phyloP scores from a whole-genome alignment of 441 rosid species.

The Syzygium malaccense region DNA sequence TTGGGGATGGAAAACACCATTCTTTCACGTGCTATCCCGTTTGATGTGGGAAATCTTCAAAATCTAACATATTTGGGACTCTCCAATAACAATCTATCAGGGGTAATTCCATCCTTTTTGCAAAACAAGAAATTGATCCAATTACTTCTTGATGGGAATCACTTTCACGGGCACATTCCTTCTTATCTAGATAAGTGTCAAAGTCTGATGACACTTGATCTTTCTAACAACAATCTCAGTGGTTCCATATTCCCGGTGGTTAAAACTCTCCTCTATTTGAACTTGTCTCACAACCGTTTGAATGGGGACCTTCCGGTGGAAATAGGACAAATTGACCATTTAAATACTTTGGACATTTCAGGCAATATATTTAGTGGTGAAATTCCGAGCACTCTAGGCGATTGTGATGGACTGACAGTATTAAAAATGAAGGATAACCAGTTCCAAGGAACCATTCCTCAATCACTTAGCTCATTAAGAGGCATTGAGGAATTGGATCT shows the following conservation, averaged over 20 bases:
- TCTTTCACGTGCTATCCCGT: not conserved
- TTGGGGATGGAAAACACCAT: accelerated
- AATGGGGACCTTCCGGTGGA: not conserved
- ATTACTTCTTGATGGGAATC: not conserved
- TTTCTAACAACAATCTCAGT: not conserved
- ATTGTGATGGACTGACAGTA: not conserved
- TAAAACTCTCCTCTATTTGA: not conserved
- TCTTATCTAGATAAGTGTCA: not conserved
- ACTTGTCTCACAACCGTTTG: not conserved
- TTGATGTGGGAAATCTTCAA: not conserved
- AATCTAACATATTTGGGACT: accelerated
- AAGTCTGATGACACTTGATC: not conserved
- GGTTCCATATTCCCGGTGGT: not conserved
- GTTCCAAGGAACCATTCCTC: not conserved
- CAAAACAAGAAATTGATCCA: accelerated
- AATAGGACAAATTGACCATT: not conserved
- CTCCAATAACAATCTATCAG: not conserved
- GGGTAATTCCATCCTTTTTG: not conserved
- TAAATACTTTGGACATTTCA: not conserved
- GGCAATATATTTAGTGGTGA: not conserved
- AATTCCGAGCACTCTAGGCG: not conserved
- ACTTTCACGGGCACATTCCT: not conserved
- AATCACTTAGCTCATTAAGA: not conserved
- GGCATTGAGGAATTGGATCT: not conserved
- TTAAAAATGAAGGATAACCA: not conserved